Percentiles rank a stretch among this genome's conserved stretches.
phyloP scores from a whole-genome alignment of 1,284 basidiomycete genomes.

The Marasmius tenuissimus region DNA sequence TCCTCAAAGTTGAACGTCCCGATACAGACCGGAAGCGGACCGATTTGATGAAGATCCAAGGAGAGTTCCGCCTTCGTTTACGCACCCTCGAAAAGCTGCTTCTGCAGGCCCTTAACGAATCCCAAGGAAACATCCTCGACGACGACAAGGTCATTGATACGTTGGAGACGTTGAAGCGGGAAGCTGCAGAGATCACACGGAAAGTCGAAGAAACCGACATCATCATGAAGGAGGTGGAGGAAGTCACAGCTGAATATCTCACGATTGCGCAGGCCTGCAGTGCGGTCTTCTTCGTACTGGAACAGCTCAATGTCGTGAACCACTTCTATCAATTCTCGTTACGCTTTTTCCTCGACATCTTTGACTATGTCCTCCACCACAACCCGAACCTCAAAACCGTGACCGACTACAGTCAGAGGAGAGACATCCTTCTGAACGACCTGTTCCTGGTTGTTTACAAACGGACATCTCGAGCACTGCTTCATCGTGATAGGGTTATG shows the following conservation, averaged over 20 bases:
- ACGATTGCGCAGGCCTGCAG: conserved; percentile 96
- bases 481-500: conserved; percentile 92
- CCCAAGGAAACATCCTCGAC: conserved; percentile 95
- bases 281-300: conserved; percentile 95
- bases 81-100: conserved; percentile 93
- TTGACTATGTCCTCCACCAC: conserved; percentile 90
- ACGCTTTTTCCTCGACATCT: conserved; percentile 97
- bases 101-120: conserved; percentile 95
- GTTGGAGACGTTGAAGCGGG: conserved; percentile 93
- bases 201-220: conserved; percentile 98
- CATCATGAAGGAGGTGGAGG: conserved; percentile 95
- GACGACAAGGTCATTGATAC: conserved; percentile 99
- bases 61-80: conserved; percentile 93
- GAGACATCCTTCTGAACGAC: conserved; percentile 86
- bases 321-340: conserved; percentile 99
- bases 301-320: conserved; percentile 91
- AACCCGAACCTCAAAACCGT: conserved; percentile 88
- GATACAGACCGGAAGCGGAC: conserved; percentile 96
- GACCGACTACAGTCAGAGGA: conserved; percentile 72
- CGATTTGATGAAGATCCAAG: conserved; percentile 98
- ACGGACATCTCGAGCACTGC: conserved; percentile 87
- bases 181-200: conserved; percentile 93
- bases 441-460: conserved; percentile 91
- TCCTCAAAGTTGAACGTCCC: conserved; percentile 94
- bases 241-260: conserved; percentile 93